Base-by-base conservation (phyloP, 148 eudicot species). In the Vaccinium macrocarpon region DNA sequence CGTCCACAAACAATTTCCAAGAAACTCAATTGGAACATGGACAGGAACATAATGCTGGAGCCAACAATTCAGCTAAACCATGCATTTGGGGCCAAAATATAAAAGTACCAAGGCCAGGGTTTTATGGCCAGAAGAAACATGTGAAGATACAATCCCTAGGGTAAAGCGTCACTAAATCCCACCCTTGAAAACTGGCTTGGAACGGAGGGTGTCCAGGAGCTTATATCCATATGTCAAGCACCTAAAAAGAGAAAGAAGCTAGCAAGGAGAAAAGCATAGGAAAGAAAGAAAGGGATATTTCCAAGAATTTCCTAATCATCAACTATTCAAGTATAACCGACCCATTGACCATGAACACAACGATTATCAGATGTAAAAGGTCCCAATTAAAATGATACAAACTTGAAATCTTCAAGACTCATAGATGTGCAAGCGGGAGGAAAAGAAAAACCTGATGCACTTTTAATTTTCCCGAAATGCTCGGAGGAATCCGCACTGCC, bases 401-500 rank as follows among this genome's bases (percentile, higher is more conserved):
- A 1, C 72, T 27, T 25, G 27, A 64, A 57, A 38, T 55, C 7
- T 53, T 57, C 72, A 71, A 38, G 56, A 80, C 10, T 4, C 71
- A 71, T 18, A 68, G 6, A 73, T 27, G 49, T 4, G 55, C 72
- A 55, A 82, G 71, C 82, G 32, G 21, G 85, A 62, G 46, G 46
- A 42, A 80, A 38, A 64, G 52, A 70, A 56, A 10, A 86, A 94
- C 99, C 98, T 97, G 99, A 89, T 97, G 98, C 25, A 85, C 87
- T 89, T 97, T 97, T 87, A 97, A 81, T 90, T 91, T 94, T 74
- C 86, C 84, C 62, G 99, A 97, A 82, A 97, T 91, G 91, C 99
- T 97, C 42, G 94, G 91, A 81, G 99, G 98, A 86, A 97, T 92
- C 89, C 96, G 92, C 49, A 95, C 95, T 86, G 94, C 93, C 83